Evolutionary conservation across 192 early-diverging fungal genomes (phyloP), one percentile per base, ranked within the genome.

Genomic region (Chytriomyces sp.): DNA sequence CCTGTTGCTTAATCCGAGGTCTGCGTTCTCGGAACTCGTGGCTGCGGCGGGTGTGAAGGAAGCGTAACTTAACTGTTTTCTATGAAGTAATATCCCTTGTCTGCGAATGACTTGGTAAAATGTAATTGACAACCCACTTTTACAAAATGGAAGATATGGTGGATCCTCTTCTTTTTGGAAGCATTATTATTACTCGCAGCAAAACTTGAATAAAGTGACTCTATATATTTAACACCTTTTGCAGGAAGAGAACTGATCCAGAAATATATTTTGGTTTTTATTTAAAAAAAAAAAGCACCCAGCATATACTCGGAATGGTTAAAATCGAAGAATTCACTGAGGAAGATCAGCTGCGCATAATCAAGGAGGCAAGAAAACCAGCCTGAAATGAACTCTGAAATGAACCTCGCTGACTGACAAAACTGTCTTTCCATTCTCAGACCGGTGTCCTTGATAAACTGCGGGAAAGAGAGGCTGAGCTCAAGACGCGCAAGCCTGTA

Each of bases 21-120:
- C 73, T 20, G 77, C 79, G 7, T 92, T 93, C 61, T 67, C 80
- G 2, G 68, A 79, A 59, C 86, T 93, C 83, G 86, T 48, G 4
- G 64, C 61, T 60, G 73, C 73, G 4, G 73, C 73, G 4, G 63
- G 73, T 13, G 35, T 75, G 10, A 62, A 62, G 45, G 69, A 71
- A 59, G 20, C 53, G 16, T 57, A 57, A 57, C 20, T 57, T 35
- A 35, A 57, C 53, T 20, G 20, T 57, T 57, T 57, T 57, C 13
- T 57, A n/a, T 13, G 53, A n/a, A n/a, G 16, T 57, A 20, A 57
- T 57, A 20, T 57, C 20, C 8, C 53, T 57, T 57, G 53, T 20
- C 20, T 57, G 53, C 53, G 13, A 13, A 57, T 57, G 16, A 57
- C 53, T 57, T 57, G 53, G 53, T 35, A 35, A 35, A 3, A 35